Evolutionary conservation across 495 filamentous ascomycete genomes (phyloP), one percentile per base, ranked within the genome.

Genomic region (Friedmanniomyces simplex): DNA sequence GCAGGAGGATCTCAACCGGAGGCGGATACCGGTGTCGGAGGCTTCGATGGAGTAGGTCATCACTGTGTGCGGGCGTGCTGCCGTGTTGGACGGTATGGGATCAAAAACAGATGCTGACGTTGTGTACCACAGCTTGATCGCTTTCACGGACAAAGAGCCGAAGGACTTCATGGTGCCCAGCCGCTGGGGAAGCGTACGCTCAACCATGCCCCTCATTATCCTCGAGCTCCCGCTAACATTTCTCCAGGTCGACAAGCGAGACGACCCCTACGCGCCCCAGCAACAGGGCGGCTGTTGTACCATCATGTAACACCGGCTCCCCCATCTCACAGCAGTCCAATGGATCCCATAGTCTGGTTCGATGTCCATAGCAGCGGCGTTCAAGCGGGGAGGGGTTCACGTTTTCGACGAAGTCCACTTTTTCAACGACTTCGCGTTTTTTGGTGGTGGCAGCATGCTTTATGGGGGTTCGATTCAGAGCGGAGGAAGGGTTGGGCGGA

Each of bases 161-260:
- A 88, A 89, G 73, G 93, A 98, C 70, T 97, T 91, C 71, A 98
- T 98, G 93, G 93, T 98, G 61, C 93, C 93, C 52, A 91, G 87
- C 50, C 84, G 94, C 69, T 97, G 94, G 93, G 93, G 94, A 59
- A 78, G 82, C 60, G 90, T 97, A 79, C 71, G 84, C 37, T 54
- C 47, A 51, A 49, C 58, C 30, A 49, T 12, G 20, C 25, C 24
- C 2, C 25, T 20, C 11, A 30, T 45, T 2, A 14, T 32, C 53
- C 18, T 43, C n/a, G 11, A 30, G 6, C 54, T 43, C 59, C 60
- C 50, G 50, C 60, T 68, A 47, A 65, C 55, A 14, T 14, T 16
- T 49, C 45, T 51, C 28, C 67, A 88, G 85, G 81, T 87, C 58
- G 88, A 91, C 66, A 91, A 87, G 77, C 82, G 84, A 65, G 93